Evolutionary conservation across 768 basidiomycete genomes (phyloP).

Genomic region (Trametopsis cervina): DNA sequence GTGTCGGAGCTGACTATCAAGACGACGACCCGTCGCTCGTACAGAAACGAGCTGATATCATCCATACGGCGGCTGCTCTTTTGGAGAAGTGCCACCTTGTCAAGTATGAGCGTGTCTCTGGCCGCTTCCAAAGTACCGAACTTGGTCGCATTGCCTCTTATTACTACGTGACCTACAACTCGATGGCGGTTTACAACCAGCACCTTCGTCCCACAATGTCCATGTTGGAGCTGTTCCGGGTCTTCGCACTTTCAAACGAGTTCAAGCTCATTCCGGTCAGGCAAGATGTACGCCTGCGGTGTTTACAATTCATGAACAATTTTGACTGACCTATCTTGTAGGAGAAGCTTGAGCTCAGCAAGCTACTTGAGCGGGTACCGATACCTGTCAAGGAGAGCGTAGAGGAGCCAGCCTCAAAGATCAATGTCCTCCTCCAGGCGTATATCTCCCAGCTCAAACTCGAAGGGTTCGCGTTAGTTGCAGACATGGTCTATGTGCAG

Average conservation of each 20-base stretch:
- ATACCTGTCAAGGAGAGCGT: conserved; percentile 96
- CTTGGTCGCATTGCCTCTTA: conserved; percentile 91
- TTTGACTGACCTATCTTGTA: conserved; percentile 15
- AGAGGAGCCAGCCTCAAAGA: conserved; percentile 95
- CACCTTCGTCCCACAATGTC: conserved; percentile 86
- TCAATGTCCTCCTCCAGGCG: conserved; percentile 92
- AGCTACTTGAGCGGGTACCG: conserved; percentile 88
- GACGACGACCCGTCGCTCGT: conserved; percentile 77
- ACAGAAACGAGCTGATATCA: conserved; percentile 92
- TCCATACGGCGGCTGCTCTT: conserved; percentile 87
- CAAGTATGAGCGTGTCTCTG: conserved; percentile 87
- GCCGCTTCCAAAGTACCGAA: conserved; percentile 89
- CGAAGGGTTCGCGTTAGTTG: conserved; percentile 83
- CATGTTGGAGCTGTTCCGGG: conserved; percentile 85
- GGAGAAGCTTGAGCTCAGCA: conserved; percentile 86
- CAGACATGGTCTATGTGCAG: conserved; percentile 94
- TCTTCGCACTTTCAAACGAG: conserved; percentile 93
- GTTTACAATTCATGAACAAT: neutral
- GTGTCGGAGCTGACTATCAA: conserved; percentile 83
- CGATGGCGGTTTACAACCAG: conserved; percentile 96
- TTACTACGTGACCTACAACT: conserved; percentile 91
- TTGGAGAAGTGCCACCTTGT: conserved; percentile 92
- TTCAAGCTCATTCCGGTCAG: conserved; percentile 89
- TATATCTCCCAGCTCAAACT: conserved; percentile 93
- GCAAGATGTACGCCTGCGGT: conserved; percentile 43